Evolutionary conservation across 345 rosid genomes (phyloP).

Genomic region (Excoecaria cochinchinensis): DNA sequence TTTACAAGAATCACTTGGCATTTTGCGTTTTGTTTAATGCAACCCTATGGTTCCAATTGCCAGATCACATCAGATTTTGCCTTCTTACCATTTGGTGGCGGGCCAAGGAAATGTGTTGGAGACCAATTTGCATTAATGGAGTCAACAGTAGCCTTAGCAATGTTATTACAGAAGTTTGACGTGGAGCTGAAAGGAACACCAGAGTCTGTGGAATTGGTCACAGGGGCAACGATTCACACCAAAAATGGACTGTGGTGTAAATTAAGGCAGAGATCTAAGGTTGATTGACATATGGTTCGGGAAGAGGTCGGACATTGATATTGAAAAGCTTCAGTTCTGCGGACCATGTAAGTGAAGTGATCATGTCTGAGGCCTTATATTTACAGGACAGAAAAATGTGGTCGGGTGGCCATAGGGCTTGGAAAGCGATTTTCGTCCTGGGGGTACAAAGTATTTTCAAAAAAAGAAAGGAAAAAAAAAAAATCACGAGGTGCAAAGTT

Average conservation of each 20-base stretch:
- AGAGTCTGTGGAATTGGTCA: constrained; percentile 74
- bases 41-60: constrained; percentile 15
- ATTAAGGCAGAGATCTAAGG: constrained; percentile 53
- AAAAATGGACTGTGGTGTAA: constrained; percentile 87
- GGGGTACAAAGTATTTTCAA: too few relatives aligned
- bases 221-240: constrained; percentile 89
- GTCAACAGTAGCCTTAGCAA: constrained; percentile 69
- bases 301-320: too few relatives aligned
- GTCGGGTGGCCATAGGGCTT: too few relatives aligned
- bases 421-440: too few relatives aligned
- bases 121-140: constrained; percentile 97
- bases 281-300: not conserved
- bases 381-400: too few relatives aligned
- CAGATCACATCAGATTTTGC: constrained; percentile 87
- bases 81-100: constrained; percentile 89
- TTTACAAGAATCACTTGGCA: not conserved
- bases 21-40: not conserved
- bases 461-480: too few relatives aligned
- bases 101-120: constrained; percentile 90
- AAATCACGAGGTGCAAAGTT: too few relatives aligned
- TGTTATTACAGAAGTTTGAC: constrained; percentile 73
- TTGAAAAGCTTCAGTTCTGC: too few relatives aligned
- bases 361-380: too few relatives aligned
- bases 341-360: too few relatives aligned
- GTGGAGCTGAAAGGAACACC: constrained; percentile 69